These are phyloP conservation scores for Ganoderma boninense DNA, from an alignment of 1,284 basidiomycete species.

Conservation along the genomic window DNA sequence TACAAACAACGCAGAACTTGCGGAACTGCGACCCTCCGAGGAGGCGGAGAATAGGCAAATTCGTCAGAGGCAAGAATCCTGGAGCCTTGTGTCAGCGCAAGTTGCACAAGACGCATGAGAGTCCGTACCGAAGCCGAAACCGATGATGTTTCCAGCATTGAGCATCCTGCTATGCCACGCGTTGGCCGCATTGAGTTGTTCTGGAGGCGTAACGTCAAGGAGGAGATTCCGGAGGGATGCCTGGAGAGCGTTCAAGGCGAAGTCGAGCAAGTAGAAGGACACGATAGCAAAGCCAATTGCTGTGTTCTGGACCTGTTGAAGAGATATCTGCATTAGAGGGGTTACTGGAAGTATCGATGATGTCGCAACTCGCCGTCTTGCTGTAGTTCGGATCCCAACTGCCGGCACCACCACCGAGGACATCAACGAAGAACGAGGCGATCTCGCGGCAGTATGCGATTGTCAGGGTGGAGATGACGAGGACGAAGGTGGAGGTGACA, in stretches of 20 bases:
- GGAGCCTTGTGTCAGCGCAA: slow-evolving; percentile 16
- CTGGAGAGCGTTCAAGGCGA: slow-evolving; percentile 94
- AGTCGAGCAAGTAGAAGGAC: slow-evolving; percentile 94
- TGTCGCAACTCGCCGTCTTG: slow-evolving; percentile 54
- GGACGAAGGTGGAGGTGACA: slow-evolving; percentile 78
- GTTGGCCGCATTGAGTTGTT: slow-evolving; percentile 91
- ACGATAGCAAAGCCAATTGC: slow-evolving; percentile 90
- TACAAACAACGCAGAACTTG: slow-evolving; percentile 91
- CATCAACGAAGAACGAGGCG: slow-evolving; percentile 80
- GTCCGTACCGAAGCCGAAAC: slow-evolving; percentile 82
- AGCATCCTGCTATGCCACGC: slow-evolving; percentile 99
- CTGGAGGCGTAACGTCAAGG: slow-evolving; percentile 87
- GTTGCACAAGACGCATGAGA: not conserved
- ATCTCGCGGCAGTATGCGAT: slow-evolving; percentile 88
- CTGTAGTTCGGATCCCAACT: slow-evolving; percentile 90
- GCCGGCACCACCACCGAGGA: slow-evolving; percentile 80
- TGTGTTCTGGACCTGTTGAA: slow-evolving; percentile 66
- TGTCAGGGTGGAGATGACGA: slow-evolving; percentile 74
- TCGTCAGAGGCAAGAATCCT: slow-evolving; percentile 88
- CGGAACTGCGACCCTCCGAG: slow-evolving; percentile 96
- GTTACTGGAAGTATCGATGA: not conserved
- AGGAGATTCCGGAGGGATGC: slow-evolving; percentile 92
- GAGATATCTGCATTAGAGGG: not conserved
- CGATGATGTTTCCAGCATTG: slow-evolving; percentile 94
- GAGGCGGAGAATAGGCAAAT: slow-evolving; percentile 76